These are phyloP conservation scores for Leishmania tarentolae DNA, from an alignment of 208 protist species.

Conservation along the genomic window DNA sequence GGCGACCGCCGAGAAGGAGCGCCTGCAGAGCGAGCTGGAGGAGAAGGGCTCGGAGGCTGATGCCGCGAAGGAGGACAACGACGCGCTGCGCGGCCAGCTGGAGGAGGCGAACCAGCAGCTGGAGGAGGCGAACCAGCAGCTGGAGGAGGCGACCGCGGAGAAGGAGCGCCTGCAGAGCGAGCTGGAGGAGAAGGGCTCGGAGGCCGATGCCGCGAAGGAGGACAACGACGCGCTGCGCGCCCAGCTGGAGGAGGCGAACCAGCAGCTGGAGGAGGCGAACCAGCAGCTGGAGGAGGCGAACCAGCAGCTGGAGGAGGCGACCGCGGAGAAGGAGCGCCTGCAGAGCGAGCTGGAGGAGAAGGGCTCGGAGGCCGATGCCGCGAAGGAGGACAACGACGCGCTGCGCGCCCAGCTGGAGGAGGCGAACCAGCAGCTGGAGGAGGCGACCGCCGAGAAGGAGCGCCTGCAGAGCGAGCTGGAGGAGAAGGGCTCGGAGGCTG, in stretches of 20 bases:
- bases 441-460: too few species aligned
- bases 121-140: too few species aligned
- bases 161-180: too few species aligned
- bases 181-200: too few species aligned
- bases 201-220: not conserved
- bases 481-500: too few species aligned
- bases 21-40: not conserved
- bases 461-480: too few species aligned
- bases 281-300: constrained; percentile 5
- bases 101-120: constrained; percentile 12
- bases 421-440: too few species aligned
- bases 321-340: not conserved
- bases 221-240: not conserved
- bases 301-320: constrained; percentile 5
- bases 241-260: constrained; percentile 3
- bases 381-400: not conserved
- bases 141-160: constrained; percentile 6
- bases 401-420: too few species aligned
- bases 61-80: not conserved
- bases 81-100: not conserved
- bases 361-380: not conserved
- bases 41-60: not conserved
- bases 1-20: not conserved
- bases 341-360: constrained; percentile 3
- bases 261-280: constrained; percentile 5